These are phyloP conservation scores for Xerocomellus intermedius DNA, from an alignment of 768 basidiomycete genomes.

Conservation along the genomic window DNA sequence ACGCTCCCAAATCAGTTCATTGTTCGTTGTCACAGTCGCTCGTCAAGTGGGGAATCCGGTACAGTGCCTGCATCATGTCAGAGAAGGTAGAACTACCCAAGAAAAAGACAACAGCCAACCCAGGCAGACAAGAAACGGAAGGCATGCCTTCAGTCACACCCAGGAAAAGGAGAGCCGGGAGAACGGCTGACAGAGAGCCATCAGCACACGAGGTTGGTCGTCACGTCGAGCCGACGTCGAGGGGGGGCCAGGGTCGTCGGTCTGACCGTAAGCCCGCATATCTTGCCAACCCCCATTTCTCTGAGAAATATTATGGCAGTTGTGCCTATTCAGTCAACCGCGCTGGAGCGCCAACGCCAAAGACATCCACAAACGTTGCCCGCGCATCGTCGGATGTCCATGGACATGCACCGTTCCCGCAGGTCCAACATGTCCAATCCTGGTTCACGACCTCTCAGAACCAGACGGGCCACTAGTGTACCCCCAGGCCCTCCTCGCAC, in stretches of 20 bases:
- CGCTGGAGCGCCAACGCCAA: slow-evolving; percentile 27
- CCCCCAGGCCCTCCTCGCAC: slow-evolving; percentile 40
- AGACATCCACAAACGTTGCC: slow-evolving; percentile 20
- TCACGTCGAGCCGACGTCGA: slow-evolving; percentile 16
- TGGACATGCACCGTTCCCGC: slow-evolving; percentile 26
- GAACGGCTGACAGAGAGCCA: slow-evolving; percentile 9
- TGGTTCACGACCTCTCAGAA: slow-evolving; percentile 25
- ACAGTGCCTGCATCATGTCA: slow-evolving; percentile 23
- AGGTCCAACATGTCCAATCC: slow-evolving; percentile 20
- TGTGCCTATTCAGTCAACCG: slow-evolving; percentile 17
- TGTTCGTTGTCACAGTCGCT: slow-evolving; percentile 13
- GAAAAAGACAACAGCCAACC: slow-evolving; percentile 22
- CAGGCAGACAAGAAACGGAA: slow-evolving; percentile 15
- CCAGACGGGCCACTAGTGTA: slow-evolving; percentile 22
- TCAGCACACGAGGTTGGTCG: slow-evolving; percentile 13
- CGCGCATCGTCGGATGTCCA: slow-evolving; percentile 26
- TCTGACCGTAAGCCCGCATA: slow-evolving; percentile 25
- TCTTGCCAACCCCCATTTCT: background rate
- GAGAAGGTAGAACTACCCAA: slow-evolving; percentile 24
- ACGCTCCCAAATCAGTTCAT: slow-evolving; percentile 29
- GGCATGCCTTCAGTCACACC: slow-evolving; percentile 12
- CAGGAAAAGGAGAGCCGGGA: slow-evolving; percentile 31
- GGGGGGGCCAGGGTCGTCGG: slow-evolving; percentile 25
- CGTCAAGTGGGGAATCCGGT: slow-evolving; percentile 7
- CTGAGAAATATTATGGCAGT: slow-evolving; percentile 19